These are phyloP conservation scores for Boechera retrofracta DNA, from an alignment of 345 rosid species.

Conservation along the genomic window DNA sequence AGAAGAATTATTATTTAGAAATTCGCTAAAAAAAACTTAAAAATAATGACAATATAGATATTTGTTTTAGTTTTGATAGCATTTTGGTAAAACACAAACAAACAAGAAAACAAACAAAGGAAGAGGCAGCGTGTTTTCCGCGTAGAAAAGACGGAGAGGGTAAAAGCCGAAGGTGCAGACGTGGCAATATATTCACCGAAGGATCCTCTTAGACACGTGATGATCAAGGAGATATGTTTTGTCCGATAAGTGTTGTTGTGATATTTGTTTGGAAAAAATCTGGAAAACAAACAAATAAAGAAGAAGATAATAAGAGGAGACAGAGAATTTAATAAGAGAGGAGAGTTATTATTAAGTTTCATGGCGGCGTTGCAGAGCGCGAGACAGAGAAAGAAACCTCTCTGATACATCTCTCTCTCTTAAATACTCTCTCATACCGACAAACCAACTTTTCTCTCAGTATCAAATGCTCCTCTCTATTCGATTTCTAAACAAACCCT, in stretches of 20 bases:
- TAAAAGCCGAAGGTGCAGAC: constrained; percentile 13
- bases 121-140: constrained; percentile 41
- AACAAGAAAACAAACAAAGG: not conserved
- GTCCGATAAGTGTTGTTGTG: not conserved
- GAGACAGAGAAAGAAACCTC: constrained; percentile 46
- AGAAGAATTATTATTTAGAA: too few relatives aligned
- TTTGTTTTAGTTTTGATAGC: not conserved
- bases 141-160: constrained; percentile 33
- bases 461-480: constrained; percentile 13
- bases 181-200: constrained; percentile 24
- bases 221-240: constrained; percentile 18
- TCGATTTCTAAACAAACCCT: constrained; percentile 40
- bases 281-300: constrained; percentile 17
- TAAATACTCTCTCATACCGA: constrained; percentile 32
- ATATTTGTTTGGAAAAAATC: not conserved
- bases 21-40: too few relatives aligned
- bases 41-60: too few relatives aligned
- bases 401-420: constrained; percentile 19
- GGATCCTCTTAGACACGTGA: not conserved
- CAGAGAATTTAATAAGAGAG: constrained; percentile 18
- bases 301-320: constrained; percentile 16
- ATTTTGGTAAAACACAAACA: not conserved
- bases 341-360: constrained; percentile 33
- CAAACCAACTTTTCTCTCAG: constrained; percentile 42
- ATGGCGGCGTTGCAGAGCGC: constrained; percentile 82